Base-by-base conservation (phyloP, 768 basidiomycete species). In the Neoboletus brunneissimus region DNA sequence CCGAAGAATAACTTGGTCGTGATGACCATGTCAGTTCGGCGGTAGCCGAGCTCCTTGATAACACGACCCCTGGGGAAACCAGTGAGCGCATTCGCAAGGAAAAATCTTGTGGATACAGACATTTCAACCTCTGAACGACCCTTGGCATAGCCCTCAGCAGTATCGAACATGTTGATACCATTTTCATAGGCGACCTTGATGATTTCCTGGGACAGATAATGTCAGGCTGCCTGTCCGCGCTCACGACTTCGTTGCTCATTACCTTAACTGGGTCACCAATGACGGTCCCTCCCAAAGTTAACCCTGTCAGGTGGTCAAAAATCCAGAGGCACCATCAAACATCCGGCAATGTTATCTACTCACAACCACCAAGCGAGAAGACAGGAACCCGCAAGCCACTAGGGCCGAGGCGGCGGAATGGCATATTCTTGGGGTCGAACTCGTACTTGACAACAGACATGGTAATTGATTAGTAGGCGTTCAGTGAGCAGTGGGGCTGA, bases 1-100 rank as follows among this genome's bases (percentile, higher is more conserved):
- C 84, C 84, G 59, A 83, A 84, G 73, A 78, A 85, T 60, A 85
- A 35, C 60, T 85, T 85, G 60, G 82, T 85, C 31, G 80, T 76
- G 60, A 85, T 72, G 64, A 85, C 67, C 59, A 82, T 51, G 54
- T 85, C 82, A 23, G 69, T 65, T 34, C 82, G 74, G 43, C 76
- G 75, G 65, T 77, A 77, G 7, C 79, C 78, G 29, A 82, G 76
- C 60, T 83, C 81, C 67, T 75, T 77, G 68, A 84, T 75, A 31
- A 80, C 84, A 16, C 79, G 76, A 31, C 84, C 84, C 62, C 75
- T 77, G 49, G 9, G 35, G 8, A 15, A 34, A 31, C 8, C 10
- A 10, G 20, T 58, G 20, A 51, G 54, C 22, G 23, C 29, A 34
- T 29, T 23, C 29, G 37, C 7, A 42, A 7, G 18, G 13, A 15